Evolutionary conservation across 2,329 filamentous ascomycete species (phyloP), one percentile per base, ranked within the genome.

Genomic region (Chrysoporthe puriensis): DNA sequence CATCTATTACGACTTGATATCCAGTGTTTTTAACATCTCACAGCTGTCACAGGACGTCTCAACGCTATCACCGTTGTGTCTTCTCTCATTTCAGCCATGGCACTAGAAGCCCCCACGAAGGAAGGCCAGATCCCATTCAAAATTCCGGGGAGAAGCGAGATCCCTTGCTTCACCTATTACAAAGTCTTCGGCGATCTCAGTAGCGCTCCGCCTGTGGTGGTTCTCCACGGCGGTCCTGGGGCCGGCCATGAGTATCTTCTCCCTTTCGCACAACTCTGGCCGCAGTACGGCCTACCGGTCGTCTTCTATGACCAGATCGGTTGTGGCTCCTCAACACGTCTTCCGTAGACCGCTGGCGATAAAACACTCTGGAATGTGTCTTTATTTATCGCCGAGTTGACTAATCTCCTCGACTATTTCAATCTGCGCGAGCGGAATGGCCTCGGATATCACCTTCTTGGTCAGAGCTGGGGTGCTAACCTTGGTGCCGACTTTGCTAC

Each of bases 261-360:
- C 0, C 26, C 59, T 9, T 68, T 68, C 6, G 62, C 66, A 1
- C 48, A 57, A 14, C 43, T 68, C 3, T 68, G 62, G 57, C 62
- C 56, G 1, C 57, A 57, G 40, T 62, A 64, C 16, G 71, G 73
- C 26, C 78, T 80, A 8, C 81, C 84, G 0, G 74, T 86, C 1
- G 73, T 86, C n/a, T 80, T 85, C 73, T 86, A 86, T 71, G 84
- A 86, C 70, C 84, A 86, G 68, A 77, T 86, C 62, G 84, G 84
- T n/a, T 81, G 79, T 69, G 84, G 81, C 7, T 72, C 73, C 13
- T 84, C 80, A 2, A 86, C 84, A 0, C 82, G 80, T 64, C 74
- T 85, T 8, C 79, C 71, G 0, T 79, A 83, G 32, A 82, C 80
- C 63, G 73, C 58, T 1, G 63, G 63, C 9, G 72, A 73, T 36